Base-by-base conservation (phyloP, 768 basidiomycete genomes). In the Russula lepida region DNA sequence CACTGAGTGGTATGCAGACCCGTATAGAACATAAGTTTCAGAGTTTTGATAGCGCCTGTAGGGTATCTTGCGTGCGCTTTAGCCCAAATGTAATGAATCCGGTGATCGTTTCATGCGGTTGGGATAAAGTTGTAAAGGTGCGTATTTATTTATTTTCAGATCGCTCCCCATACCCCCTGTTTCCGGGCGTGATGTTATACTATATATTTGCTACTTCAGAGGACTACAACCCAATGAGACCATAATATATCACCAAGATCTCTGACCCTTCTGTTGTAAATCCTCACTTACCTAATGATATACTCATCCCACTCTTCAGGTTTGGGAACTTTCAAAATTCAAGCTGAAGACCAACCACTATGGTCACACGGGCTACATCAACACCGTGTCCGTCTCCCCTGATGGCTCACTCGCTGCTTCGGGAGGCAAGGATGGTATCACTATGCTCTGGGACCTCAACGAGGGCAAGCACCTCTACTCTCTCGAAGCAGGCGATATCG, bases 391-490 rank as follows among this genome's bases (percentile, higher is more conserved):
- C 62, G 95, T 99, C 63, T 99, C 97, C 39, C 97, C 97, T 56
- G 97, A 99, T 72, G 97, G 97, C 66, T 99, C 97, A 27, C 85
- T 99, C 71, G 95, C 95, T 68, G 97, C 97, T 51, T 98, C 97
- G 52, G 97, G 97, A 72, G 97, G 97, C 71, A 98, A 98, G 79
- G 97, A 99, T 75, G 95, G 95, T 64, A 95, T 98, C 77, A 97
- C 95, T 74, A 98, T 98, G 95, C 88, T 98, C 66, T 99, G 97
- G 97, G 97, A 99, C 75, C 80, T 99, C 71, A 98, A 98, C 79
- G 97, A 98, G 82, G 95, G 94, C 82, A 98, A 98, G 81, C 97
- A 98, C 83, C 86, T 99, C 71, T 99, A 99, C 84, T 98, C 94
- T 56, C 88, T 99, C 62, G 97, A 99, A 76, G 97, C 97, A 51